Base-by-base conservation (phyloP, 2,329 filamentous ascomycete species). In the Fusarium scirpi region DNA sequence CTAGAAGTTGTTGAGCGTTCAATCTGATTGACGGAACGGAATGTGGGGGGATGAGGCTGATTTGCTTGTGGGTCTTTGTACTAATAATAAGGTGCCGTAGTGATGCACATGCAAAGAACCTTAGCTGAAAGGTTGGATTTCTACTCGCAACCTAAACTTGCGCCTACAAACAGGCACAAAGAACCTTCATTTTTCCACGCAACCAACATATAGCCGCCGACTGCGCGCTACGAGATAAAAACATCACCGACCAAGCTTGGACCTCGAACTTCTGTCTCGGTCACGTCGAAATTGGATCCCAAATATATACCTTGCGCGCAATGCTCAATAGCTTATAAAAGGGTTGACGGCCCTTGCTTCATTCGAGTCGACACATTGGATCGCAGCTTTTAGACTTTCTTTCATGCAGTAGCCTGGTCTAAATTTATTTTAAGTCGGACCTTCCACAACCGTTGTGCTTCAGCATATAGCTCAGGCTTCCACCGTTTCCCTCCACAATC, bases 291-390 rank as follows among this genome's bases (percentile, higher is more conserved):
- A 15, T 5, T 30, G 9, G 16, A 11, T 12, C 20, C 27, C 18
- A 32, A 48, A 34, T 32, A 40, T 40, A 34, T 11, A 22, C 51
- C 49, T 38, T 38, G 34, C 34, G 24, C 70, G 62, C 45, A 51
- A 72, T 72, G 70, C 56, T 24, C 25, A 24, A 63, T 57, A 53
- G 56, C 53, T 30, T 47, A 48, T 73, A 55, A 70, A 53, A 70
- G 69, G 66, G 62, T 68, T 45, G 55, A 68, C 52, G 60, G 58
- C 58, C 49, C 58, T 56, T 59, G 48, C 58, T 58, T 69, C 54
- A 47, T 65, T 52, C 59, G 53, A 68, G 57, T 58, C 62, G 49
- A 25, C 54, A 65, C 16, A 40, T 40, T 54, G 32, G 54, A 65
- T 45, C 52, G 55, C 55, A 58, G 8, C 20, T 30, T 29, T 48